A percentile compares a stretch with the other conserved stretches of the same genome.
Conservation (phyloP, 2,329 filamentous ascomycete genomes). For the Aureobasidium sp. region DNA sequence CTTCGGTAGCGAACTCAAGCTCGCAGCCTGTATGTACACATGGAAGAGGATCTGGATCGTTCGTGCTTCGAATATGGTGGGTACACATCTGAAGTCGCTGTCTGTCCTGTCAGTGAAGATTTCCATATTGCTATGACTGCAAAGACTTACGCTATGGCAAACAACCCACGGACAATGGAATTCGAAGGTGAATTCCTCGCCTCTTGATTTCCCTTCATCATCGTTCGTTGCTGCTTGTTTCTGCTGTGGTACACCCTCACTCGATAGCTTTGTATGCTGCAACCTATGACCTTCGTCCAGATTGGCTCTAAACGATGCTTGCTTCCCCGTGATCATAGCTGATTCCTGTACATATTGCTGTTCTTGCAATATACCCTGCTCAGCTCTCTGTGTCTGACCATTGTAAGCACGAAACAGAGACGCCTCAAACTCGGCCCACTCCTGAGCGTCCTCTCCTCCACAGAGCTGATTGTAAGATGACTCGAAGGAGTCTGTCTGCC, state of each 20-base stretch:
- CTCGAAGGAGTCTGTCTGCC: background rate
- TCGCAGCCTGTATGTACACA: constrained; percentile 23
- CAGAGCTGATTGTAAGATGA: constrained; percentile 10
- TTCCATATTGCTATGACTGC: background rate
- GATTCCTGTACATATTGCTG: background rate
- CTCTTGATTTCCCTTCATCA: background rate
- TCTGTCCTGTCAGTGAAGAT: background rate
- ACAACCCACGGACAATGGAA: constrained; percentile 15
- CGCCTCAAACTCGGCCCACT: constrained; percentile 6
- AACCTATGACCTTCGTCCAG: background rate
- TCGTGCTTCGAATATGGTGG: background rate
- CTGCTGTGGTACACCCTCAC: background rate
- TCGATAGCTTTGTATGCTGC: background rate
- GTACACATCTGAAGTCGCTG: background rate
- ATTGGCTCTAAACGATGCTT: background rate
- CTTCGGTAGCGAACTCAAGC: constrained; percentile 19
- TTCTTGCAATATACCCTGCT: background rate
- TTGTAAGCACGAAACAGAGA: background rate
- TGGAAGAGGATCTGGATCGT: background rate
- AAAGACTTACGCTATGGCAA: background rate
- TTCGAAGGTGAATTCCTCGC: background rate
- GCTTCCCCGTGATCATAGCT: background rate
- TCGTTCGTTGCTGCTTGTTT: background rate
- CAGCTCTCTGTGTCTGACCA: background rate
- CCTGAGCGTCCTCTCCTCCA: background rate